These are phyloP conservation scores for Croton setiger DNA, from an alignment of 441 rosid genomes.

Conservation along the genomic window DNA sequence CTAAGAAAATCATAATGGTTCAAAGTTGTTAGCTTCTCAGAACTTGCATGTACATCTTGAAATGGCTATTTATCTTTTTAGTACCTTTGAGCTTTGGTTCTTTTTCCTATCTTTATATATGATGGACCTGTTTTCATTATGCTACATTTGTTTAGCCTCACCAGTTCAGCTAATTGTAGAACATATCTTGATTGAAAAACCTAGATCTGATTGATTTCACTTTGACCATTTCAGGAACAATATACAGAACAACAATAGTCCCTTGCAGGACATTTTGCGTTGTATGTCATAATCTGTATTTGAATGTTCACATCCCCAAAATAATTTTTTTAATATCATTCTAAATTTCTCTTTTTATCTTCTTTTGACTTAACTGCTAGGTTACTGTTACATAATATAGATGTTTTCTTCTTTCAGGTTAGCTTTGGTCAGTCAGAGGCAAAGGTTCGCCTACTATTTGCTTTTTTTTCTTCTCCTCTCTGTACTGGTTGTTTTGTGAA, in stretches of 20 bases:
- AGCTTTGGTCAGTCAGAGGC: slow-evolving; percentile 94
- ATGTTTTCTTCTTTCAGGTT: slow-evolving; percentile 52
- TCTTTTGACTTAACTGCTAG: background rate
- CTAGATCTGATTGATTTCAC: slow-evolving; percentile 21
- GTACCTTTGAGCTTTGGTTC: too few relatives aligned
- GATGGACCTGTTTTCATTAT: background rate
- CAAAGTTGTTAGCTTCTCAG: too few relatives aligned
- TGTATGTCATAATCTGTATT: slow-evolving; percentile 42
- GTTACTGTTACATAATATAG: slow-evolving; percentile 14
- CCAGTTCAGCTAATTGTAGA: background rate
- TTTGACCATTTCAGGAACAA: slow-evolving; percentile 67
- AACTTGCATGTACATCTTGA: too few relatives aligned
- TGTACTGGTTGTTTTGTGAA: background rate
- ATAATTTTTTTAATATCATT: background rate
- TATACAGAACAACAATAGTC: slow-evolving; percentile 76
- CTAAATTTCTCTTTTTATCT: background rate
- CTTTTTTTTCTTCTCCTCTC: background rate
- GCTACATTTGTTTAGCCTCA: slow-evolving; percentile 11
- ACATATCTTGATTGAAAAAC: slow-evolving; percentile 10
- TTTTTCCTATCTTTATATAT: background rate
- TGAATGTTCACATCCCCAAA: background rate
- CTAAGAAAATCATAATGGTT: too few relatives aligned
- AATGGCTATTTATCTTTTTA: background rate
- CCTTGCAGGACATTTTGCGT: slow-evolving; percentile 93
- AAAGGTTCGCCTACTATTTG: slow-evolving; percentile 52